Conservation (phyloP, 768 basidiomycete species). For the Gloeophyllum trabeum region DNA sequence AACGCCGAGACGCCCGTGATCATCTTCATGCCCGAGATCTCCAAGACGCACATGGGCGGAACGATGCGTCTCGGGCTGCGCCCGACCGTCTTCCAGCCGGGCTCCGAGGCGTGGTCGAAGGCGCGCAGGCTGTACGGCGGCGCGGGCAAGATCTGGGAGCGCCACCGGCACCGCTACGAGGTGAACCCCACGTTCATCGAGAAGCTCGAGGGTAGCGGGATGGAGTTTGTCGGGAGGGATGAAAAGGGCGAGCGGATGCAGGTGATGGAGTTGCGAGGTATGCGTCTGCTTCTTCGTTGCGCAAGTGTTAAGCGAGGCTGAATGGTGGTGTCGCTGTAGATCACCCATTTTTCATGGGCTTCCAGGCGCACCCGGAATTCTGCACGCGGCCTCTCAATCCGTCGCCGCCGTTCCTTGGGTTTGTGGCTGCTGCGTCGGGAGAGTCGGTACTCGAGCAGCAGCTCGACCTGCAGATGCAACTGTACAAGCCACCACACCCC, state of each 20-base stretch:
- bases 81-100: constrained; percentile 81
- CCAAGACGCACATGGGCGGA: constrained; percentile 95
- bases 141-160: constrained; percentile 79
- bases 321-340: constrained; percentile 41
- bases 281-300: too few relatives aligned
- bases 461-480: constrained; percentile 45
- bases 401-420: constrained; percentile 93
- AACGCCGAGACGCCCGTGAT: constrained; percentile 60
- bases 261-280: constrained; percentile 77
- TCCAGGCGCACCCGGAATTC: constrained; percentile 98
- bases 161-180: constrained; percentile 94
- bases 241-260: constrained; percentile 98
- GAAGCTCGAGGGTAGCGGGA: constrained; percentile 55
- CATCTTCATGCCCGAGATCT: constrained; percentile 99
- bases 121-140: constrained; percentile 77
- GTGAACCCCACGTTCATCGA: constrained; percentile 86
- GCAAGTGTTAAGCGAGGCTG: too few relatives aligned
- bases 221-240: constrained; percentile 80
- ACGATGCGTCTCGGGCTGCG: constrained; percentile 99
- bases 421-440: constrained; percentile 73
- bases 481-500: constrained; percentile 69
- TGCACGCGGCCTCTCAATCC: constrained; percentile 97
- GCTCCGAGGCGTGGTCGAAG: constrained; percentile 60
- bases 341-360: constrained; percentile 87
- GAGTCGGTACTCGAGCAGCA: constrained; percentile 54